phyloP scores from a whole-genome alignment of 2,329 filamentous ascomycete species.

The Verticillium isaacii region DNA sequence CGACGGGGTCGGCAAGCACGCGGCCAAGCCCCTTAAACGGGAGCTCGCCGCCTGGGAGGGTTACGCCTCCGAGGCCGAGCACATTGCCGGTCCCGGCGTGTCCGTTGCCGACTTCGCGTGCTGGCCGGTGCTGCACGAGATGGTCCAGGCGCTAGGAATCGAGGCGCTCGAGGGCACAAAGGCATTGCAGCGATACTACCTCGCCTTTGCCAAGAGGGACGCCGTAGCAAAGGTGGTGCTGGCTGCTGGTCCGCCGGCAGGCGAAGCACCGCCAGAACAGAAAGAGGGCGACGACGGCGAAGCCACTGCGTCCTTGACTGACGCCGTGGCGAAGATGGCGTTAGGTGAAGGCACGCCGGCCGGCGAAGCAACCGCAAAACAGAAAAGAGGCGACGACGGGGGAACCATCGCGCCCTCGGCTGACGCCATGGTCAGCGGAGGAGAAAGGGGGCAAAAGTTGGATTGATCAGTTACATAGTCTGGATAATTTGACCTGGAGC shows the following conservation, averaged over 20 bases:
- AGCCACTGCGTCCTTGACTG: no score
- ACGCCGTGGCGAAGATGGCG: no score
- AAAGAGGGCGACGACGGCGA: no score
- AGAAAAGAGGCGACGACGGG: no score
- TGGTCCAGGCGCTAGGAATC: conserved; percentile 29
- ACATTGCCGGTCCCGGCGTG: conserved; percentile 37
- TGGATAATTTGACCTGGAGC: no score
- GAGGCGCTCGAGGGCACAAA: conserved; percentile 23
- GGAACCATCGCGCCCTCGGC: no score
- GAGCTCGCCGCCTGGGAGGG: conserved; percentile 37
- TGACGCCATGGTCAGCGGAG: no score
- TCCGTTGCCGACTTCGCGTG: conserved; percentile 51
- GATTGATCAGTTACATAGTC: no score
- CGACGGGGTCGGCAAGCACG: conserved; percentile 5
- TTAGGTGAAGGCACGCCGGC: no score
- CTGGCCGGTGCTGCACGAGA: conserved; percentile 49
- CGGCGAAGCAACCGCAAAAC: no score
- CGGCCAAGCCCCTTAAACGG: conserved; percentile 18
- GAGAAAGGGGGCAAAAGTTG: no score
- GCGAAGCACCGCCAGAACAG: neutral
- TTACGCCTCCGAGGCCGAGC: conserved; percentile 30
- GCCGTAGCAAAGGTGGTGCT: conserved; percentile 17
- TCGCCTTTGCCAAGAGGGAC: conserved; percentile 18
- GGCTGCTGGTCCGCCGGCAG: neutral
- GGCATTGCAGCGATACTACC: conserved; percentile 32